Percentiles rank a stretch among this genome's conserved stretches.
phyloP scores from a whole-genome alignment of 495 filamentous ascomycete species.

The Xylaria grammica region DNA sequence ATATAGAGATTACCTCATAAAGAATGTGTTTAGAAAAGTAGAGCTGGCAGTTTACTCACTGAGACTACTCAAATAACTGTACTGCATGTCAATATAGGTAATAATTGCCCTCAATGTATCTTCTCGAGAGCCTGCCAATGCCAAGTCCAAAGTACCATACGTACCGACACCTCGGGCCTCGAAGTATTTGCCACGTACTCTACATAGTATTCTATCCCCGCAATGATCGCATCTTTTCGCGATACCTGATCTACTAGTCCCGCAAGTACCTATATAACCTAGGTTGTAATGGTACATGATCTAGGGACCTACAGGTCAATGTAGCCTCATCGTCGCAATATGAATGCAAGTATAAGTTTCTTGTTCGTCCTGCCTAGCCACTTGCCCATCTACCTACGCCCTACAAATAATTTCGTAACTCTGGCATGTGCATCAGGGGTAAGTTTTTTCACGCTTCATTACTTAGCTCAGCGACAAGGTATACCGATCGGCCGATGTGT shows the following conservation, averaged over 20 bases:
- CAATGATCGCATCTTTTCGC: slow-evolving; percentile 14
- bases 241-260: slow-evolving; percentile 22
- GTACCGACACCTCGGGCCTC: not conserved
- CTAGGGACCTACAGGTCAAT: slow-evolving; percentile 9
- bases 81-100: no score
- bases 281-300: slow-evolving; percentile 11
- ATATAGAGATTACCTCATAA: no score
- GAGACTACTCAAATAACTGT: no score
- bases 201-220: not conserved
- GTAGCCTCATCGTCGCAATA: not conserved
- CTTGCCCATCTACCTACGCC: not conserved
- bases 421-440: no score
- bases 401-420: no score
- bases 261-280: slow-evolving; percentile 20
- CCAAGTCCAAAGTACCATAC: slow-evolving; percentile 12
- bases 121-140: not conserved
- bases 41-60: no score
- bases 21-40: no score
- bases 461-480: no score
- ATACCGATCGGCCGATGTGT: no score
- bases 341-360: not conserved
- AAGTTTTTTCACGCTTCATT: no score
- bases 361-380: not conserved
- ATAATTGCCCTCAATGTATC: no score
- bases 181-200: slow-evolving; percentile 3